Conservation (phyloP, 2,329 filamentous ascomycete genomes). For the Madurella mycetomatis region DNA sequence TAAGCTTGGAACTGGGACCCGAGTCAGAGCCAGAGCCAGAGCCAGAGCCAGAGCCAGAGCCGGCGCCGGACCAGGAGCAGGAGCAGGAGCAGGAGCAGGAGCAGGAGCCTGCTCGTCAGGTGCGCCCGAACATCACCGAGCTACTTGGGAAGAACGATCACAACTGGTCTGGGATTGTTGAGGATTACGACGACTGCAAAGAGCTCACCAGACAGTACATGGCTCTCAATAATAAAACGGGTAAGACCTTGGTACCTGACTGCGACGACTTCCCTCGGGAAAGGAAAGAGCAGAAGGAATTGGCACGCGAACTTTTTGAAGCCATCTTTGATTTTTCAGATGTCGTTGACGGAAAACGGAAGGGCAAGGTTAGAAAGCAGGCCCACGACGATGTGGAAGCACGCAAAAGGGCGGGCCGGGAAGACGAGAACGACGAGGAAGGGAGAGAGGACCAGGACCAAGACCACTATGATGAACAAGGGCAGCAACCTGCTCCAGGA, state of each 20-base stretch:
- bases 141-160: neutral
- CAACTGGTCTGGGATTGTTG: neutral
- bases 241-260: neutral
- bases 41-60: no score
- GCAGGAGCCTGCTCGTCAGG: no score
- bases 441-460: neutral
- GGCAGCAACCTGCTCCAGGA: neutral
- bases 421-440: neutral
- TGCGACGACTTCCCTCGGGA: neutral
- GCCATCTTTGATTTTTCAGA: neutral
- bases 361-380: neutral
- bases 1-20: no score
- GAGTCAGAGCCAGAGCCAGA: no score
- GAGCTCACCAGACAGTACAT: neutral
- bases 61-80: no score
- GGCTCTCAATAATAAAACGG: neutral
- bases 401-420: no score
- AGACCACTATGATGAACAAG: neutral
- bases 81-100: no score
- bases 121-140: no score
- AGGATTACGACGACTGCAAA: neutral
- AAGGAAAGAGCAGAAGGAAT: neutral
- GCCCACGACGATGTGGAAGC: no score
- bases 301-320: neutral
- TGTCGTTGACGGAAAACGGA: neutral